phyloP scores from a whole-genome alignment of 2,329 filamentous ascomycete species.

The Fusarium papillatum region DNA sequence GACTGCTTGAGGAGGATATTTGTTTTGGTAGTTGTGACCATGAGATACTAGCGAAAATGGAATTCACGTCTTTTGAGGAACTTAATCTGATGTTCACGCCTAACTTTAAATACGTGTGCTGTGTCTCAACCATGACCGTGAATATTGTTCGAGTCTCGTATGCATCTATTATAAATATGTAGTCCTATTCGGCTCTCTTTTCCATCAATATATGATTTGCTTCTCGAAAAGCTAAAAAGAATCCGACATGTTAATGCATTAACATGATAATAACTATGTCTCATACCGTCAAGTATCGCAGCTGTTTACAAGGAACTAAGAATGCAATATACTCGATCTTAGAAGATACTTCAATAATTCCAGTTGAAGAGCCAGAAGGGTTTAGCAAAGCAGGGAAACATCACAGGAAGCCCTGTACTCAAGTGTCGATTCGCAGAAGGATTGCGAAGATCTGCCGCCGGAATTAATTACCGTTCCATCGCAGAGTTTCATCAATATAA shows the following conservation, averaged over 20 bases:
- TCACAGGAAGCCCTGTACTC: background rate
- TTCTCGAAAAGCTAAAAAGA: background rate
- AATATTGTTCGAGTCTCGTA: background rate
- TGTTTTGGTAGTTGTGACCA: background rate
- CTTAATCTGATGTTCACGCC: background rate
- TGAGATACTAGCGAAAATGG: slow-evolving; percentile 5
- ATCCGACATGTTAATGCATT: background rate
- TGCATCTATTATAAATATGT: too few relatives aligned
- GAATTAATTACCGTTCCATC: background rate
- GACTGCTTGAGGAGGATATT: background rate
- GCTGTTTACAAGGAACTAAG: too few relatives aligned
- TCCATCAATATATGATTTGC: background rate
- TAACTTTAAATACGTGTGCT: too few relatives aligned
- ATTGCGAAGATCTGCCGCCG: background rate
- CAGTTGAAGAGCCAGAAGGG: background rate
- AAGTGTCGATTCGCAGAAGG: background rate
- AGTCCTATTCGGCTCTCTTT: background rate
- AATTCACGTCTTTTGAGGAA: background rate
- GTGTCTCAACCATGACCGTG: too few relatives aligned
- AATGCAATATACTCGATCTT: background rate
- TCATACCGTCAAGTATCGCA: background rate
- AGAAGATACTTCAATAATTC: background rate
- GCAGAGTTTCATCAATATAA: background rate
- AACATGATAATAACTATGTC: background rate
- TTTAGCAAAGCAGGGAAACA: background rate